phyloP scores from a whole-genome alignment of 192 early-diverging fungal genomes.

The Rhizoclosmatium globosum region DNA sequence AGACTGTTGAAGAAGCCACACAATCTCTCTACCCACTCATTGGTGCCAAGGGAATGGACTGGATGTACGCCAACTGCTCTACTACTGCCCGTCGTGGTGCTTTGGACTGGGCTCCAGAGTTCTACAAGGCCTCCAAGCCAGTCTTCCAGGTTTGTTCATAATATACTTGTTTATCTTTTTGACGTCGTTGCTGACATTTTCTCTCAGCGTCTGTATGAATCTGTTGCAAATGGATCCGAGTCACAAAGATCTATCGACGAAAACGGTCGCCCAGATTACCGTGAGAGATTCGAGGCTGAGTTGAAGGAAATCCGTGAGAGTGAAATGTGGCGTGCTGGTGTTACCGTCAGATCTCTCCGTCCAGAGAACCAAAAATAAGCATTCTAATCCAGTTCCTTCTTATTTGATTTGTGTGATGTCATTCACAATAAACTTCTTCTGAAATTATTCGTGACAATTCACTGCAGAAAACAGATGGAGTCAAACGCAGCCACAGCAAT shows the following conservation, averaged over 20 bases:
- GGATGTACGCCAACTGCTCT: constrained; percentile 98
- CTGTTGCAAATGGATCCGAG: constrained; percentile 88
- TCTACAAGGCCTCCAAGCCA: constrained; percentile 92
- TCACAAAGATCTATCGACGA: constrained; percentile 83
- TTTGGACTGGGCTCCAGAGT: constrained; percentile 95
- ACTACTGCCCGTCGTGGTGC: constrained; percentile 97
- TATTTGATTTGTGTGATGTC: constrained; percentile 2
- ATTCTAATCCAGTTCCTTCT: not conserved
- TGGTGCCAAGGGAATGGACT: constrained; percentile 88
- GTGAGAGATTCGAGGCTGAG: constrained; percentile 90
- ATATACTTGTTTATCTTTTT: constrained; percentile 55
- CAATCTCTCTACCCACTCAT: constrained; percentile 97
- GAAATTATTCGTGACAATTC: not conserved
- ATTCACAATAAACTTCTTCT: not conserved
- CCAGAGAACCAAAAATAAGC: constrained; percentile 77
- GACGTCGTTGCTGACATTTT: not conserved
- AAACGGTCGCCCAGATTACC: constrained; percentile 93
- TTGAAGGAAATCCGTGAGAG: constrained; percentile 85
- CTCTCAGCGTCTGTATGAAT: constrained; percentile 73
- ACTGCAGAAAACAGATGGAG: not conserved
- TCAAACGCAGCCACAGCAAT: too few species aligned
- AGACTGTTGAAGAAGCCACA: constrained; percentile 99
- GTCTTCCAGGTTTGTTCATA: constrained; percentile 63
- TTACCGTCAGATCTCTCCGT: constrained; percentile 85
- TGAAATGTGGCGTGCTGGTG: constrained; percentile 94